Base-by-base conservation (phyloP, 2,329 filamentous ascomycete species). In the Chaetoscypha palmicola region DNA sequence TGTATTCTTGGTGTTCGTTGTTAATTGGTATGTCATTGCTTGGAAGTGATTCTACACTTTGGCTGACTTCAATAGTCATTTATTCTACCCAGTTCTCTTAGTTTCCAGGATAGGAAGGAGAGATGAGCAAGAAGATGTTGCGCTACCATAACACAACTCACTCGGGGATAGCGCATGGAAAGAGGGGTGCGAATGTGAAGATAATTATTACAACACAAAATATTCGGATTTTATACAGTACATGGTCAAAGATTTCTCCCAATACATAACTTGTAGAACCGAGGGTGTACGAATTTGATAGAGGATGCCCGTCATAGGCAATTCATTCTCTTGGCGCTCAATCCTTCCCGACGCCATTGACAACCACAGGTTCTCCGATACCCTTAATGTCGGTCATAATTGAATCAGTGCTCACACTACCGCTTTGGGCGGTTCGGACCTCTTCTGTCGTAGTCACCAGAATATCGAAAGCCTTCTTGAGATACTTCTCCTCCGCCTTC, bases 391-490 rank as follows among this genome's bases (percentile, higher is more conserved):
- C 44, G 4, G 17, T 37, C 28, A 43, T 20, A 4, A 24, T 26
- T 9, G 51, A 51, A 34, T 53, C 45, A 7, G 49, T 20, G 10
- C 17, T 21, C 1, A 21, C 35, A 8, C 33, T 38, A 19, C 20
- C 26, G n/a, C 38, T 5, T 12, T 48, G 54, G 11, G 52, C 50
- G 42, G 51, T 48, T 33, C 55, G 49, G 4, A 62, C 26, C 38
- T 63, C 60, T 39, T 62, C 61, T 2, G 54, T 50, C 8, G 57
- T 59, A 10, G 55, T 50, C 3, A 89, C 78, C 28, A 96, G 62
- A 43, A 86, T 74, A 11, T 85, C 77, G 68, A 94, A 94, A 1
- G 89, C 79, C 49, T 72, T 72, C 48, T 78, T 70, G 3, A 96
- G 66, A 62, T 87, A 83, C 58, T 77, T 76, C 64, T 86, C 81